Percentiles rank a stretch among this genome's conserved stretches.
phyloP scores from a whole-genome alignment of 2,329 filamentous ascomycete species.

The Monilinia fructicola region DNA sequence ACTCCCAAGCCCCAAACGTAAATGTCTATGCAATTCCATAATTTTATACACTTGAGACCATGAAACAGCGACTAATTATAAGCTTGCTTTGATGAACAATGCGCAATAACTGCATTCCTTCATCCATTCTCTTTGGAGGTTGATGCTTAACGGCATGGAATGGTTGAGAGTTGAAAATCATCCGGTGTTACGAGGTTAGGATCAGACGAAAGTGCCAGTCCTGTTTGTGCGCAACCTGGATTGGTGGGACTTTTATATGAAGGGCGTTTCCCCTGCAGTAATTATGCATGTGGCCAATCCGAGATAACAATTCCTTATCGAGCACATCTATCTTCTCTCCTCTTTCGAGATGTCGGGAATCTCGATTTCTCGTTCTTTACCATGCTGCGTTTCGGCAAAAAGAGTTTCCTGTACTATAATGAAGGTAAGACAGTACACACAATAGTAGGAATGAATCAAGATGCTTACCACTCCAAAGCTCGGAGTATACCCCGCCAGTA shows the following conservation, averaged over 20 bases:
- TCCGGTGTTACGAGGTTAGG: not conserved
- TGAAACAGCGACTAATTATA: constrained; percentile 8
- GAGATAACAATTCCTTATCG: constrained; percentile 17
- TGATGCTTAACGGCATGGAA: constrained; percentile 4
- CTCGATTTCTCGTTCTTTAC: constrained; percentile 43
- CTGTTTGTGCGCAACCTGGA: not conserved
- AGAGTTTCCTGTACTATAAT: constrained; percentile 61
- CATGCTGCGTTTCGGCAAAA: constrained; percentile 47
- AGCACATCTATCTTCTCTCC: constrained; percentile 15
- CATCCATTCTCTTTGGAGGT: not conserved
- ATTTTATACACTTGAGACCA: not conserved
- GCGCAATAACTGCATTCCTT: not conserved
- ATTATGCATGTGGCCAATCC: constrained; percentile 13
- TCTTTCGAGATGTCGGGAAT: constrained; percentile 26
- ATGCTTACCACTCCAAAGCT: constrained; percentile 80
- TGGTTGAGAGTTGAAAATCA: not conserved
- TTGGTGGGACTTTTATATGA: constrained; percentile 8
- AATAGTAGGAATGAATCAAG: constrained; percentile 15
- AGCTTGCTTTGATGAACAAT: constrained; percentile 12
- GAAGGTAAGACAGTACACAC: constrained; percentile 25
- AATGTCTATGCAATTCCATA: not conserved
- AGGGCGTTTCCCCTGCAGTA: constrained; percentile 12
- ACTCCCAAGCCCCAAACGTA: not conserved
- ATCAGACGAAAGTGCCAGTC: not conserved
- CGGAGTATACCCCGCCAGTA: constrained; percentile 74